Base-by-base conservation (phyloP, 345 rosid genomes). In the Arabidopsis suecica region DNA sequence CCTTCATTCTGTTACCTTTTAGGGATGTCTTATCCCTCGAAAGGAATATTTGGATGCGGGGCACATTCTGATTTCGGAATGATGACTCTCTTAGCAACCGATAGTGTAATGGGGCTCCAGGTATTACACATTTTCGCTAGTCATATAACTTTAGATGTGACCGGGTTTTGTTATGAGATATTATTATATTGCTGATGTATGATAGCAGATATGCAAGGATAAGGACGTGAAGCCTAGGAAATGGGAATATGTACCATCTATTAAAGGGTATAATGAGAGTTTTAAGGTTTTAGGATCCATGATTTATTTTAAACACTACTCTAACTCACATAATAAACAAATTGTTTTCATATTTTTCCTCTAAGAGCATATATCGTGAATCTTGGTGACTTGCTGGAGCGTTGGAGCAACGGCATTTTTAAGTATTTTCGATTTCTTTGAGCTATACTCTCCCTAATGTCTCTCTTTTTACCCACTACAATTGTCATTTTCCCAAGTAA, bases 11-110 rank as follows among this genome's bases (percentile, higher is more conserved):
- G 4, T 49, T 51, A 32, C 13, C 3, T 71, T 30, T 57, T 61
- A 71, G 74, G 74, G 3, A 20, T 80, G 64, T 90, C 97, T 47
- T 88, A 88, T 86, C 97, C 97, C 12, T 78, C 78, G 0, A 82
- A 75, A 66, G 97, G 96, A 65, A 53, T 92, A 81, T 92, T 61
- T 82, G 94, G 88, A 63, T 93, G 94, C 69, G 97, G 96, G 68
- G 94, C 97, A 30, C 96, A 92, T 78, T 84, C 94, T 69, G 97
- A 93, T 80, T 86, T 20, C 32, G 98, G 98, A 73, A 75, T 93
- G 80, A 82, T 93, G 62, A 90, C 97, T 42, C 94, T 93, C 30
- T 78, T 93, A 73, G 91, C 88, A 37, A 92, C 93, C 4, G 97
- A 87, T 80, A 83, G 80, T 16, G 88, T 88, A 13, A 48, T 58